These are phyloP conservation scores for Posidonia oceanica DNA, from an alignment of 116 monocot genomes.

Conservation along the genomic window DNA sequence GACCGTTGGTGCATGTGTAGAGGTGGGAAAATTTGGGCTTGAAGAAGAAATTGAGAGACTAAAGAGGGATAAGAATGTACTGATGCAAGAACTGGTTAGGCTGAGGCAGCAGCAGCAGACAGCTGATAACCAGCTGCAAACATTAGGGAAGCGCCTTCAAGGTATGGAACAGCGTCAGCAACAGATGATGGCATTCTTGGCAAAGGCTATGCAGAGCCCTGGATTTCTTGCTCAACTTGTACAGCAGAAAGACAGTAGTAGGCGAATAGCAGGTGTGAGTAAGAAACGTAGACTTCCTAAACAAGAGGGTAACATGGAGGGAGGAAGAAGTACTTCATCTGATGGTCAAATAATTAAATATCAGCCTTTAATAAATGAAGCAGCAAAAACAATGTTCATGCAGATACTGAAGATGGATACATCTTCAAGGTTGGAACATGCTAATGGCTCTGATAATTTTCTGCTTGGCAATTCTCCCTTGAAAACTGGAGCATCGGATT, in stretches of 20 bases:
- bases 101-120: constrained; percentile 53
- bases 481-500: neutral
- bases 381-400: constrained; percentile 23
- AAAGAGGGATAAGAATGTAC: constrained; percentile 52
- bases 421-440: constrained; percentile 14
- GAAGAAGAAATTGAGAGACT: constrained; percentile 62
- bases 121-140: constrained; percentile 41
- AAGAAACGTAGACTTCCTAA: constrained; percentile 47
- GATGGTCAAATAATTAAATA: constrained; percentile 49
- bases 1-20: constrained; percentile 23
- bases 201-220: constrained; percentile 57
- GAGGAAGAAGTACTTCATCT: constrained; percentile 11
- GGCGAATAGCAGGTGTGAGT: constrained; percentile 16
- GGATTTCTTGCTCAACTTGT: constrained; percentile 47
- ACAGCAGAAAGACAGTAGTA: constrained; percentile 33
- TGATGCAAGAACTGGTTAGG: constrained; percentile 52
- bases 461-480: constrained; percentile 11
- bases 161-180: constrained; percentile 69
- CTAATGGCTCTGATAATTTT: constrained; percentile 7
- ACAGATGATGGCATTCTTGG: constrained; percentile 65
- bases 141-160: constrained; percentile 44
- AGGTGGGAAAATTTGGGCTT: constrained; percentile 55
- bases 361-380: constrained; percentile 27
- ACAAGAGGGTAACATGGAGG: constrained; percentile 12
- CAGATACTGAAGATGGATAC: constrained; percentile 26